A percentile compares a stretch with the other conserved stretches of the same genome.
These are phyloP conservation scores for Penicillium lividum DNA, from an alignment of 495 filamentous ascomycete species.

Conservation along the genomic window DNA sequence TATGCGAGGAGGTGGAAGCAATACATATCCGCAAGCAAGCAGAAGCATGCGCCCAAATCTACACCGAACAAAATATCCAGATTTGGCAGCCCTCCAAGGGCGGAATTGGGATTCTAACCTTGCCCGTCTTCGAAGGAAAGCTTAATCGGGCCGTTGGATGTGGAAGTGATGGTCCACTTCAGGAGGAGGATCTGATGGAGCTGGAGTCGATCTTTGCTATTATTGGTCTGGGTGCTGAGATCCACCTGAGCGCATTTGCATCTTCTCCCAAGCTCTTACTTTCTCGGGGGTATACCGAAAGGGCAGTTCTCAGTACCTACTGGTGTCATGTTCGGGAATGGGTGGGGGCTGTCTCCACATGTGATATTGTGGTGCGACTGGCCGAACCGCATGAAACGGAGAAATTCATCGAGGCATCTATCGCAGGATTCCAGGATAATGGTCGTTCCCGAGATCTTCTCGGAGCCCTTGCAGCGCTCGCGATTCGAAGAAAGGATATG, in stretches of 20 bases:
- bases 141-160: conserved; percentile 20
- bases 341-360: background rate
- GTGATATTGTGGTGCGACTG: background rate
- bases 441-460: conserved; percentile 16
- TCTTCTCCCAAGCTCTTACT: background rate
- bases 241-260: conserved; percentile 19
- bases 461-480: conserved; percentile 13
- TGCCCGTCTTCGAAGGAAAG: conserved; percentile 13
- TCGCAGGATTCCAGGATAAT: conserved; percentile 16
- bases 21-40: conserved; percentile 20
- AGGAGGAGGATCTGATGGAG: conserved; percentile 6
- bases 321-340: conserved; percentile 7
- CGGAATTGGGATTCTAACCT: conserved; percentile 17
- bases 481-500: conserved; percentile 7
- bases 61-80: conserved; percentile 6
- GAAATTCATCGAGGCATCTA: conserved; percentile 14
- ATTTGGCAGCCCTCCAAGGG: conserved; percentile 7
- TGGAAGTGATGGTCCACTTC: conserved; percentile 6
- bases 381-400: conserved; percentile 8
- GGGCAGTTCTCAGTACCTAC: conserved; percentile 11
- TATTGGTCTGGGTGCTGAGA: conserved; percentile 11
- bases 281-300: conserved; percentile 12
- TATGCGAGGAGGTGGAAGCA: conserved; percentile 15
- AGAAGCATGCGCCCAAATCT: conserved; percentile 13
- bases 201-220: conserved; percentile 12